Percentiles rank a stretch among this genome's conserved stretches.
Evolutionary conservation across 495 filamentous ascomycete genomes (phyloP).

Genomic region (Glonium stellatum): DNA sequence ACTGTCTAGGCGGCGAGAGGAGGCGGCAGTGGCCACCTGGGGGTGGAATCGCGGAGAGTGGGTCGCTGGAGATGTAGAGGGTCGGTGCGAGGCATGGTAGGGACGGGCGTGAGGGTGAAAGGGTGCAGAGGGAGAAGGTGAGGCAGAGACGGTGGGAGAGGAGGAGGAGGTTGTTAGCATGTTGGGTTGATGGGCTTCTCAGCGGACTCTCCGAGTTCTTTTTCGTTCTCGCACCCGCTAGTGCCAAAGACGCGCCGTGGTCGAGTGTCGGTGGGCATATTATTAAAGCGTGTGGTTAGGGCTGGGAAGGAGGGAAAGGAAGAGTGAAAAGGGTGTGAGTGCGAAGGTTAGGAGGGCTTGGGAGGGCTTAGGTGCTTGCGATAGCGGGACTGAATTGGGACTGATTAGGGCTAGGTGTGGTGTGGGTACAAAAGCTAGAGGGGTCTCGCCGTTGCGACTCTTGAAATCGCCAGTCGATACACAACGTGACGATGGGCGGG

Average conservation of each 20-base stretch:
- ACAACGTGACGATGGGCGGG: no score
- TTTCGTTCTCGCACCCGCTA: background rate
- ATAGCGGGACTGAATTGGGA: no score
- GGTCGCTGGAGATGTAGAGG: constrained; percentile 5
- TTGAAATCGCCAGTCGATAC: no score
- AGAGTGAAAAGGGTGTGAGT: background rate
- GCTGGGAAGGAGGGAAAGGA: background rate
- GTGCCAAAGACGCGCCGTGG: background rate
- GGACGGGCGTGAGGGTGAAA: constrained; percentile 15
- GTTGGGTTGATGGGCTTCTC: no score
- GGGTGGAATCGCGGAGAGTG: constrained; percentile 4
- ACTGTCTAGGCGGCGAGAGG: background rate
- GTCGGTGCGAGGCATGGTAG: constrained; percentile 18
- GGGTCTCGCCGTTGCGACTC: no score
- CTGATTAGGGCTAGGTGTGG: no score
- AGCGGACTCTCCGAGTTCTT: background rate
- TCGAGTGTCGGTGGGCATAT: background rate
- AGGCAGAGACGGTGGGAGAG: constrained; percentile 25
- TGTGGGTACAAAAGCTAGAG: no score
- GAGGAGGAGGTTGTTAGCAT: constrained; percentile 20
- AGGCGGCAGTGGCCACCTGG: background rate
- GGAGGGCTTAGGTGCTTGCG: no score
- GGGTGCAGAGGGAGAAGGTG: constrained; percentile 23
- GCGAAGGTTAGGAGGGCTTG: no score
- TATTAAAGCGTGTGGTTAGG: background rate